Base-by-base conservation (phyloP, 257 asterid genomes). In the Solanum tacnaense region DNA sequence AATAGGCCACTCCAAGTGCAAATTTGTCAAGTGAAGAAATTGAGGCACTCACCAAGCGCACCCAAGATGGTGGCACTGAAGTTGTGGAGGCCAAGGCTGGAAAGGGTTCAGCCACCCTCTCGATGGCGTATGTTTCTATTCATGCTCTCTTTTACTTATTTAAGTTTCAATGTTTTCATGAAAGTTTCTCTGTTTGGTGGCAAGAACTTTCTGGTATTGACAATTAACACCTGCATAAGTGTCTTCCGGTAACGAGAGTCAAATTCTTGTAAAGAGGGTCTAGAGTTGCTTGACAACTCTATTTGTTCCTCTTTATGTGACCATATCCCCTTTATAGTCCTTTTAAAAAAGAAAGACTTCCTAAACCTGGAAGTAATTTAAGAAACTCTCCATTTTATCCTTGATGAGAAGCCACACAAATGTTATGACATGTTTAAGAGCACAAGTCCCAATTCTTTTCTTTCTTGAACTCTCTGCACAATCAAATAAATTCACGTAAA, bases 51-150 rank as follows among this genome's bases (percentile, higher is more conserved):
- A 89, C 91, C 25, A 82, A 85, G 56, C 81, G 91, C 32, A 89
- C 89, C 25, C 91, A 89, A 89, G 89, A 89, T 46, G 91, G 90
- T 20, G 91, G 91, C 58, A 89, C 91, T 15, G 91, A 89, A 81
- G 91, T 89, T 70, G 91, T 89, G 25, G 89, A 87, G 87, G 91
- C 91, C 9, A 89, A 89, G 88, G 91, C 91, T 70, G 91, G 91
- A 85, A 88, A 88, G 87, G 91, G 91, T 81, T 89, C 91, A 5
- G 91, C 91, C 60, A 89, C 91, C 18, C 91, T 89, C 84, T 89
- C 91, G 3, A 89, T 89, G 91, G 91, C 91, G 88, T 89, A 89
- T 86, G 88, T 75, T 32, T 21, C 23, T 11, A 73, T 31, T 74
- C 58, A 52, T 34, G 81, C 52, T 73, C 76, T 60, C 68, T 46